These are phyloP conservation scores for Hansenula sp. DNA, from an alignment of 1,139 yeast species.

Conservation along the genomic window DNA sequence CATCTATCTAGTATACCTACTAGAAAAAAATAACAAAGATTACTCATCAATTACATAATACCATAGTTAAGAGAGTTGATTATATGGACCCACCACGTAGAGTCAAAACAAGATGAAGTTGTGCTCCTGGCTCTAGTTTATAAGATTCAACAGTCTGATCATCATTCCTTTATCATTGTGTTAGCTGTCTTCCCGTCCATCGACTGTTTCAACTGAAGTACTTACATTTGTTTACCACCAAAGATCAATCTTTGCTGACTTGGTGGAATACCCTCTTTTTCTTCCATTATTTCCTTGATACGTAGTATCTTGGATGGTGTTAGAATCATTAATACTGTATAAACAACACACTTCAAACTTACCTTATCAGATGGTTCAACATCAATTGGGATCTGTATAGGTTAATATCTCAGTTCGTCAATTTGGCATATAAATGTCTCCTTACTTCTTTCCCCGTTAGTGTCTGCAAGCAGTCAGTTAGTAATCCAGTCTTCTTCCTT, in stretches of 20 bases:
- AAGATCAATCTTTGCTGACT: conserved; percentile 89
- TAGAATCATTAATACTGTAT: conserved; percentile 10
- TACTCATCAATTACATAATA: conserved; percentile 1
- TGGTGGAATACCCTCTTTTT: conserved; percentile 97
- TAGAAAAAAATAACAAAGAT: background rate
- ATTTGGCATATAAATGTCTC: background rate
- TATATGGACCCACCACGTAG: conserved; percentile 67
- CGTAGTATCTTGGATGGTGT: conserved; percentile 47
- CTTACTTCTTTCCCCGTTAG: conserved; percentile 73
- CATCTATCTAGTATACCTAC: background rate
- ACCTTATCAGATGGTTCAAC: conserved; percentile 71
- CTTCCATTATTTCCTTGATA: conserved; percentile 91
- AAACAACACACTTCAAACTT: conserved; percentile 18
- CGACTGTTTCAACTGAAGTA: conserved; percentile 11
- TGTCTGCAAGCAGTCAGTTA: conserved; percentile 32
- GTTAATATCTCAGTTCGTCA: conserved; percentile 1
- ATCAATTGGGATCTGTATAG: conserved; percentile 61
- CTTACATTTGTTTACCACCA: conserved; percentile 85
- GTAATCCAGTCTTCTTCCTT: background rate
- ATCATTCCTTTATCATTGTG: conserved; percentile 47
- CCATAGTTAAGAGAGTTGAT: background rate
- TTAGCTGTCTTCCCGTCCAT: conserved; percentile 7
- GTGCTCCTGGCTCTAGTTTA: conserved; percentile 68
- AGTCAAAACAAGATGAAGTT: conserved; percentile 83
- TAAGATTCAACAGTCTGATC: conserved; percentile 65